Base-by-base conservation (phyloP, 192 early-diverging fungal species). In the Backusella sp. region DNA sequence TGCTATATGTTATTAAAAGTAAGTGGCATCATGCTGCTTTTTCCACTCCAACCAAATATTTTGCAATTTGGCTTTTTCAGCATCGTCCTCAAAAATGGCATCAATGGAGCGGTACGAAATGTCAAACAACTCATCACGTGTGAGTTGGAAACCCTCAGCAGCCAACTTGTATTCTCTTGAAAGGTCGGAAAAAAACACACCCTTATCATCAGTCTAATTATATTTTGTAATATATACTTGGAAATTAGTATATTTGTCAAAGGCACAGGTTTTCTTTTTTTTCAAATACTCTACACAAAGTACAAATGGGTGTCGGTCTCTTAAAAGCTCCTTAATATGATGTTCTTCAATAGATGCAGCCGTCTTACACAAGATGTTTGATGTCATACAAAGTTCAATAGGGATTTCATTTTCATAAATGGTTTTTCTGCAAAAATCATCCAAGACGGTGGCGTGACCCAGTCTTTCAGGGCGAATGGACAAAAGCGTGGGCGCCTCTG, bases 331-430 rank as follows among this genome's bases (percentile, higher is more conserved):
- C 46, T 75, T 76, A 35, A 91, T 7, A 77, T 88, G 89, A 77
- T 92, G 91, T 17, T 80, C 77, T 59, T 85, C 84, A 76, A 88
- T 86, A 26, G 72, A 75, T 0, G 74, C 15, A 0, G 88, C 86
- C 0, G 90, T 90, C 68, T 87, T 86, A 59, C 88, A 81, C 2
- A 90, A 53, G 6, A 92, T 74, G 67, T 92, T 92, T 15, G 90
- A 89, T 19, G 91, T 91, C 81, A 91, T 82, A 72, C 91, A 92
- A 2, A 89, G 77, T 74, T 92, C 91, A 19, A 92, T 75, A 9
- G 89, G 86, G 32, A 89, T 84, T 28, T 77, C 37, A 7, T 77
- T 44, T 23, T 76, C 26, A 52, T 75, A 77, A 12, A 88, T 76
- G 15, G 39, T 73, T 19, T 73, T 49, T 23, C 80, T 70, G 6